A percentile compares a stretch with the other conserved stretches of the same genome.
phyloP scores from a whole-genome alignment of 257 asterid species.

The Fraxinus cuspidata region DNA sequence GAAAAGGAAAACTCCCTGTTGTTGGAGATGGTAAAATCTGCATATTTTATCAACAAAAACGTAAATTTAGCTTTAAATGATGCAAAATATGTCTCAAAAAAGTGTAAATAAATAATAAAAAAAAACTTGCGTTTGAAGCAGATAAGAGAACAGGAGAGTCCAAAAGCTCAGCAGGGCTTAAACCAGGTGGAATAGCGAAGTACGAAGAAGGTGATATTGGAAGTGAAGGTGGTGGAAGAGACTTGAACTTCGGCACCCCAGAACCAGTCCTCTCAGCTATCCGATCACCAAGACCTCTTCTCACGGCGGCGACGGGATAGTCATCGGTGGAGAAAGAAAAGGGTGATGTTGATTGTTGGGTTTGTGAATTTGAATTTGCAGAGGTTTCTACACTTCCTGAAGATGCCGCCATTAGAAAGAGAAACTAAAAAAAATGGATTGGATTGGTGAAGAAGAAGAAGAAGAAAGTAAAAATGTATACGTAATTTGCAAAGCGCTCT shows the following conservation, averaged over 20 bases:
- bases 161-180: slow-evolving; percentile 75
- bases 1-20: slow-evolving; percentile 67
- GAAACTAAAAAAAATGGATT: neutral
- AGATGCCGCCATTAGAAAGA: slow-evolving; percentile 42
- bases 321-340: slow-evolving; percentile 36
- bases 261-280: slow-evolving; percentile 70
- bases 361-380: slow-evolving; percentile 13
- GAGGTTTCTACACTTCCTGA: slow-evolving; percentile 32
- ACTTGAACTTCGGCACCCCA: slow-evolving; percentile 75
- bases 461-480: slow-evolving; percentile 19
- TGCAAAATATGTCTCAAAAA: neutral
- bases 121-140: slow-evolving; percentile 48
- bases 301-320: slow-evolving; percentile 29
- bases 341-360: neutral
- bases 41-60: slow-evolving; percentile 5
- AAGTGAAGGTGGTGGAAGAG: slow-evolving; percentile 81
- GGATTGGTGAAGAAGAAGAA: neutral
- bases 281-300: slow-evolving; percentile 53
- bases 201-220: slow-evolving; percentile 78
- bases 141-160: slow-evolving; percentile 84
- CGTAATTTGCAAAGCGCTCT: slow-evolving; percentile 23
- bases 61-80: neutral
- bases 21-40: slow-evolving; percentile 95
- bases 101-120: neutral
- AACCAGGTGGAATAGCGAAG: slow-evolving; percentile 80